These are phyloP conservation scores for Pseudogymnoascus verrucosus DNA, from an alignment of 2,329 filamentous ascomycete species.

Conservation along the genomic window DNA sequence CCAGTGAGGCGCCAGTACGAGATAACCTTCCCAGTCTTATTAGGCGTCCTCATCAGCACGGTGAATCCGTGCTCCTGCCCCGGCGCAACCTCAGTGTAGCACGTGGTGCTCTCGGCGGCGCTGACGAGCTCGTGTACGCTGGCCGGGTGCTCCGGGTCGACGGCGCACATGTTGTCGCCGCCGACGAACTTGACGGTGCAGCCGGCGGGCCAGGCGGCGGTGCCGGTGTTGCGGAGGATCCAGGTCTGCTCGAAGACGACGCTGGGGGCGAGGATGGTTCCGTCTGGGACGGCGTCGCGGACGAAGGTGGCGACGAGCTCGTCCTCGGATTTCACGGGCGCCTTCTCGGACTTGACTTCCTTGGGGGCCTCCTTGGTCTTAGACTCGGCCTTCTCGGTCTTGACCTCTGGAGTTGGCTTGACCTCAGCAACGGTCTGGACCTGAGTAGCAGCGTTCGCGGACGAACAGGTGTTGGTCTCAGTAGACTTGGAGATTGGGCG, in stretches of 20 bases:
- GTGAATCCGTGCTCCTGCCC: conserved; percentile 75
- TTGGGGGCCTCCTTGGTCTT: conserved; percentile 22
- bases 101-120: conserved; percentile 75
- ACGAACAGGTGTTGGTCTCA: conserved; percentile 39
- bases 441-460: conserved; percentile 46
- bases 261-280: conserved; percentile 61
- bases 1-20: conserved; percentile 96
- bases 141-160: conserved; percentile 73
- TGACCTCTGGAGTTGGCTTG: conserved; percentile 43
- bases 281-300: conserved; percentile 71
- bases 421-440: conserved; percentile 69
- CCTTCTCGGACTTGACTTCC: conserved; percentile 21
- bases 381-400: conserved; percentile 28
- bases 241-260: conserved; percentile 82
- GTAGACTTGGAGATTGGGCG: conserved; percentile 36
- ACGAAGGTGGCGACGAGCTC: conserved; percentile 62
- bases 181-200: conserved; percentile 87
- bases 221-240: conserved; percentile 81
- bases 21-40: conserved; percentile 68
- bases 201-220: conserved; percentile 73
- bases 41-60: conserved; percentile 73
- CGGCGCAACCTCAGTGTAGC: conserved; percentile 59
- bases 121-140: conserved; percentile 67
- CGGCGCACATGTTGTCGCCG: conserved; percentile 92
- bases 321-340: conserved; percentile 20